Percentiles rank a stretch among this genome's conserved stretches.
Evolutionary conservation across 352 stramenopile species (phyloP).

Genomic region (Pythium guiyangense): DNA sequence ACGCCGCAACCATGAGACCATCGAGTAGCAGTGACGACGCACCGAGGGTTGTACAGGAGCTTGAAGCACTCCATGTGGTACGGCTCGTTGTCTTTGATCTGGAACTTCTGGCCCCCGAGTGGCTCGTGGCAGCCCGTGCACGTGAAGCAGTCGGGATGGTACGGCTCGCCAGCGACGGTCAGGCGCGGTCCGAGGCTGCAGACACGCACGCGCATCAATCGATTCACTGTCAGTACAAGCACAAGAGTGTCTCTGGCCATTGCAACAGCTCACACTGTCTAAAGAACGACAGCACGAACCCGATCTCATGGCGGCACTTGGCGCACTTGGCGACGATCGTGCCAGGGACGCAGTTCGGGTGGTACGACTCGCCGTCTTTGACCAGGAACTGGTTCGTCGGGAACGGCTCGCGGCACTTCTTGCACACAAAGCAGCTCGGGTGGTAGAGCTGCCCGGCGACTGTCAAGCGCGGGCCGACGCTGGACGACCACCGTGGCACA

Average conservation of each 20-base stretch:
- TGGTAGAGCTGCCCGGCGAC: constrained; percentile 40
- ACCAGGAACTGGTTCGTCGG: constrained; percentile 38
- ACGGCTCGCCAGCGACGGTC: constrained; percentile 21
- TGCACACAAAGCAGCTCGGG: constrained; percentile 42
- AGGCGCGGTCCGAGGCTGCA: constrained; percentile 16
- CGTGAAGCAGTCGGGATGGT: constrained; percentile 35
- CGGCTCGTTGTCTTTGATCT: constrained; percentile 41
- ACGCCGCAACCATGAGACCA: no score
- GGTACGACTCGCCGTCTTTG: constrained; percentile 56
- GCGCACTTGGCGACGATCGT: constrained; percentile 8
- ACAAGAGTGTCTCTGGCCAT: background rate
- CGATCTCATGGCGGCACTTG: constrained; percentile 19
- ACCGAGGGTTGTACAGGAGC: constrained; percentile 58
- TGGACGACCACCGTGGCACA: no score
- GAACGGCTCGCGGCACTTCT: constrained; percentile 36
- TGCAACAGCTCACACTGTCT: no score
- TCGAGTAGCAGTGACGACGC: background rate
- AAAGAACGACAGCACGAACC: no score
- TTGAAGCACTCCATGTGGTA: constrained; percentile 69
- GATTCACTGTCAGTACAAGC: background rate
- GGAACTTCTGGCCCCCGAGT: constrained; percentile 25
- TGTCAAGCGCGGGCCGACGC: constrained; percentile 26
- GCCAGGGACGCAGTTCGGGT: constrained; percentile 38
- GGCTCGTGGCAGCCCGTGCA: constrained; percentile 34
- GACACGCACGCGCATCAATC: no score